A percentile compares a stretch with the other conserved stretches of the same genome.
These are phyloP conservation scores for Exophiala phaeomuriformis DNA, from an alignment of 2,329 filamentous ascomycete genomes.

Conservation along the genomic window DNA sequence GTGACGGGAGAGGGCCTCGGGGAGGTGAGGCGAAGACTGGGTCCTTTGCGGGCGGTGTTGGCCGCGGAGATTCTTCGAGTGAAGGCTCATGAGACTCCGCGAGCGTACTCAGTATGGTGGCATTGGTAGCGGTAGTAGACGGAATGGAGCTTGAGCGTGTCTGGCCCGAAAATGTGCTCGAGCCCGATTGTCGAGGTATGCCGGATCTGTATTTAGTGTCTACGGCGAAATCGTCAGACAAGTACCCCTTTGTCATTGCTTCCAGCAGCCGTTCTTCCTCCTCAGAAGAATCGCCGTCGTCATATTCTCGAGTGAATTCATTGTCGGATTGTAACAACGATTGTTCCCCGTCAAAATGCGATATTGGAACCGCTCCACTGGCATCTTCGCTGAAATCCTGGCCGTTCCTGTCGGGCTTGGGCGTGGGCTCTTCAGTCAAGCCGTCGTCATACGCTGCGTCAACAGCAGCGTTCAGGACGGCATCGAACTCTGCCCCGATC, in stretches of 20 bases:
- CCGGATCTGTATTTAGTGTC: constrained; percentile 60
- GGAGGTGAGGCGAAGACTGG: constrained; percentile 11
- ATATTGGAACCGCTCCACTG: not conserved
- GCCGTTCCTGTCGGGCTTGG: constrained; percentile 64
- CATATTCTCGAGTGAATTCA: constrained; percentile 41
- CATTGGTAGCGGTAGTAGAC: constrained; percentile 63
- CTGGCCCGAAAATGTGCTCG: constrained; percentile 56
- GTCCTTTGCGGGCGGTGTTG: constrained; percentile 18
- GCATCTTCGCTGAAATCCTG: constrained; percentile 12
- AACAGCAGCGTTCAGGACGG: constrained; percentile 86
- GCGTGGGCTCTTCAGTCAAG: constrained; percentile 31
- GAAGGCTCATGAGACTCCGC: constrained; percentile 49
- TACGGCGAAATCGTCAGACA: constrained; percentile 75
- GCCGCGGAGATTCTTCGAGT: constrained; percentile 14
- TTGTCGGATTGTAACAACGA: constrained; percentile 4
- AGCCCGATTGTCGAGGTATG: constrained; percentile 71
- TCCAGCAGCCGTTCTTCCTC: constrained; percentile 72
- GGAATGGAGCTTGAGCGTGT: constrained; percentile 75
- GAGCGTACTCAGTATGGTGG: constrained; percentile 64
- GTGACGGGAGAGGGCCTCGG: constrained; percentile 10
- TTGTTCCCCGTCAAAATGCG: not conserved
- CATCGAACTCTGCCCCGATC: constrained; percentile 74
- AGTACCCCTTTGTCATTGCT: constrained; percentile 77
- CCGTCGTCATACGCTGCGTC: constrained; percentile 82
- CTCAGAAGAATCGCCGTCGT: constrained; percentile 59